Evolutionary conservation across 78 protist species (phyloP), one percentile per base, ranked within the genome.

Genomic region (Dictyostelium intermedium): DNA sequence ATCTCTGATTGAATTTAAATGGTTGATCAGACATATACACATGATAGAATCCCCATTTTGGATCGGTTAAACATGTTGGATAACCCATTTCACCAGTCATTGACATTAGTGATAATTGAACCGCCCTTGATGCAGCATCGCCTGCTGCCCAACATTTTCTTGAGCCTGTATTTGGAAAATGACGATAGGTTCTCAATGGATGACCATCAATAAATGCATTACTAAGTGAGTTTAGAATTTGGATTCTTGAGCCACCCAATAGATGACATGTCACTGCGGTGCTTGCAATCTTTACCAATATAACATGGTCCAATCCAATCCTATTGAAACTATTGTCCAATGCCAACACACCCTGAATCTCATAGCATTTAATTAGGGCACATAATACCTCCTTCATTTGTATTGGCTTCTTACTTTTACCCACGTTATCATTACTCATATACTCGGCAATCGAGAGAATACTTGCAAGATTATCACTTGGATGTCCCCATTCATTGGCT

Each of bases 81-180:
- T 95, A 95, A 16, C 97, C 97, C 87, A 69, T 82, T 63, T 95
- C 97, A 80, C 97, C 97, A 41, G 66, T 72, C 76, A 95, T 61
- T 37, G 91, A 2, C 11, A 82, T 47, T 10, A 91, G n/a, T 23
- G 96, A 43, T 2, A 91, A 79, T 61, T 70, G 47, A 23, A 95
- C 97, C 0, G 97, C 97, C 18, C 97, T 56, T 32, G 87, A 56
- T 3, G 93, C 50, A 11, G 93, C 96, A 41, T 95, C 97, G 66
- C 95, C 97, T 1, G 97, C 97, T 8, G 97, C 97, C 97, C 97
- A 95, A n/a, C 83, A 61, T 76, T 95, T 95, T 39, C 97, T 82
- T n/a, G 72, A 45, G 3, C 97, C 97, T 11, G 95, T 91, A 18
- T 95, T 95, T 30, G 97, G 97, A 79, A 74, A 91, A 35, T 95